Percentiles rank a stretch among this genome's conserved stretches.
Evolutionary conservation across 108 stramenopile species (phyloP).

Genomic region (Nannochloropsis oceanica): DNA sequence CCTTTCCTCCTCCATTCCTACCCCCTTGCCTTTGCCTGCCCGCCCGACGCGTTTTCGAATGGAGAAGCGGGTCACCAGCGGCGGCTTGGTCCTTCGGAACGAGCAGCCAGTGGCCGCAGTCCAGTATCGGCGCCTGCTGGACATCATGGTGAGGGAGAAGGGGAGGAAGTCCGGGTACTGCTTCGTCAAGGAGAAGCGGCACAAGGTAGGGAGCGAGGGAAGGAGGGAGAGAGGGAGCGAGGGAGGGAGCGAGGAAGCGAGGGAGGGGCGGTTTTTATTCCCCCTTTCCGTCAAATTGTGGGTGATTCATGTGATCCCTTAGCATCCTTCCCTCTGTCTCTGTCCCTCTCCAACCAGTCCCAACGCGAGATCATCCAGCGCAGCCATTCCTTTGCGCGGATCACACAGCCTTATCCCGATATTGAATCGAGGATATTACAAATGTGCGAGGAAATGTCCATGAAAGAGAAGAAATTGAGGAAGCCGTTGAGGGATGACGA

Average conservation of each 20-base stretch:
- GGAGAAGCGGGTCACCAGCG: background rate
- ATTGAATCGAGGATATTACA: background rate
- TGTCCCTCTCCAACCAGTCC: background rate
- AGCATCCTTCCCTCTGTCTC: background rate
- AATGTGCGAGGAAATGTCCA: background rate
- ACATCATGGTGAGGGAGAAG: background rate
- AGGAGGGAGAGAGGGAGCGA: background rate
- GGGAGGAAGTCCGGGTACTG: background rate
- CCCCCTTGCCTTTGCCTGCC: background rate
- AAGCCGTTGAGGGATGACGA: background rate
- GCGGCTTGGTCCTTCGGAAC: background rate
- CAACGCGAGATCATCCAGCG: background rate
- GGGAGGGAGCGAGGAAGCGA: background rate
- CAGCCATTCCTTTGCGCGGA: background rate
- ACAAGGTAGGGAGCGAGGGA: background rate
- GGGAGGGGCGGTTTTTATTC: background rate
- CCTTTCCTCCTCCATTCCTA: background rate
- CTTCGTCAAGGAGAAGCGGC: background rate
- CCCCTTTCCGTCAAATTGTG: background rate
- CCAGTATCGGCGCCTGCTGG: background rate
- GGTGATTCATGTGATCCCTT: background rate
- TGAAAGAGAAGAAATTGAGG: background rate
- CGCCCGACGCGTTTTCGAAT: background rate
- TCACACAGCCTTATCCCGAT: background rate
- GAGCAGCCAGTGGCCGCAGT: background rate